Conservation (phyloP, 2,329 filamentous ascomycete species). For the Endocalyx cinctus region DNA sequence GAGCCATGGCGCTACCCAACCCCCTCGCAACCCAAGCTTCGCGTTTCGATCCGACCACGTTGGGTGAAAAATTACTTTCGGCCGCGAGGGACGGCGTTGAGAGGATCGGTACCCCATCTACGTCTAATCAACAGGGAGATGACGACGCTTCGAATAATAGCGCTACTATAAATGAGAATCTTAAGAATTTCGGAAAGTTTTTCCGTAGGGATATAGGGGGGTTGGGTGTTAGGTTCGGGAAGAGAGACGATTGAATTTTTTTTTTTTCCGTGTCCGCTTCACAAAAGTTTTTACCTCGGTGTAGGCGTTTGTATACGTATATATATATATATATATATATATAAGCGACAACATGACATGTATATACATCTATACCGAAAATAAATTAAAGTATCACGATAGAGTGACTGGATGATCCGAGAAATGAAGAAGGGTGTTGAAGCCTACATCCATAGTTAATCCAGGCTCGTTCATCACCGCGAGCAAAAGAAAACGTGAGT, state of each 20-base stretch:
- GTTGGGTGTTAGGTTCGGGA: conserved; percentile 69
- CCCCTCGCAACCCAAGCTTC: too few relatives aligned
- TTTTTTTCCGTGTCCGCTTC: too few relatives aligned
- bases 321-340: conserved; percentile 1
- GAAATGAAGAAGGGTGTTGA: too few relatives aligned
- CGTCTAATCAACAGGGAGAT: conserved; percentile 23
- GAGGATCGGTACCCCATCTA: conserved; percentile 59
- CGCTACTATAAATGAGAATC: conserved; percentile 81
- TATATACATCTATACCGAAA: neutral
- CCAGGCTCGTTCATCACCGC: too few relatives aligned
- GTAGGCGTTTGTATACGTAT: too few relatives aligned
- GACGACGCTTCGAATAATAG: conserved; percentile 41
- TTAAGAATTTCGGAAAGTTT: conserved; percentile 95
- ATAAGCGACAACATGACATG: neutral
- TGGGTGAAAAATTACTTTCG: conserved; percentile 85
- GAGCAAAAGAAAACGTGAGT: too few relatives aligned
- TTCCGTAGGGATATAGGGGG: conserved; percentile 83
- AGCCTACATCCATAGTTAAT: too few relatives aligned
- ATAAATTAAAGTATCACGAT: neutral
- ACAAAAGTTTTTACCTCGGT: too few relatives aligned
- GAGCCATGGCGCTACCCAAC: too few relatives aligned
- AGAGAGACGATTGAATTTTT: too few relatives aligned
- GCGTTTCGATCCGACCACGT: conserved; percentile 74
- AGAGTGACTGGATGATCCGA: neutral
- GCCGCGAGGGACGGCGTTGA: conserved; percentile 81